A percentile compares a stretch with the other conserved stretches of the same genome.
Evolutionary conservation across 75 land plant genomes (phyloP).

Genomic region (Chamaecyparis obtusa): DNA sequence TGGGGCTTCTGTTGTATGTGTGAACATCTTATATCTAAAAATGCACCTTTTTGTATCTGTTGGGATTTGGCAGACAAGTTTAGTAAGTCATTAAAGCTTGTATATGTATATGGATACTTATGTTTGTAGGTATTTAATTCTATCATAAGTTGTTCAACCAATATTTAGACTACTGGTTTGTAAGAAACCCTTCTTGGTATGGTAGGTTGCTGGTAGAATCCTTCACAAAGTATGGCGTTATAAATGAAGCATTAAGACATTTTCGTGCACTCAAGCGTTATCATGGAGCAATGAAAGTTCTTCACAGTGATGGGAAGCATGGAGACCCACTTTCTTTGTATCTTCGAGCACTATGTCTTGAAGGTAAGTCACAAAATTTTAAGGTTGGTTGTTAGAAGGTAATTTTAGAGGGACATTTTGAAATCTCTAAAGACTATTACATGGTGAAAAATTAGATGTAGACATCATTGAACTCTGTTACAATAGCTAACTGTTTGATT

Average conservation of each 20-base stretch:
- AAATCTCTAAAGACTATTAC: constrained; percentile 6
- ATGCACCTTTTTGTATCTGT: not conserved
- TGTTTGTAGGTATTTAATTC: not conserved
- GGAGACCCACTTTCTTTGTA: constrained; percentile 95
- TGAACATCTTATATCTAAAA: not conserved
- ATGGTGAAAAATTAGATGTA: not conserved
- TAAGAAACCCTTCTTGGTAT: not conserved
- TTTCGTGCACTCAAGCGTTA: constrained; percentile 78
- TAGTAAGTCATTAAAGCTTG: not conserved
- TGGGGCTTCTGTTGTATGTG: not conserved
- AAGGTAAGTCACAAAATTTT: constrained; percentile 50
- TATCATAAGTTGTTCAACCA: not conserved
- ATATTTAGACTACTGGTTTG: not conserved
- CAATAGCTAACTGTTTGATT: not conserved
- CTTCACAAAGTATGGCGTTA: constrained; percentile 78
- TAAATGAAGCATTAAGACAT: constrained; percentile 88
- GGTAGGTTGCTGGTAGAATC: constrained; percentile 89
- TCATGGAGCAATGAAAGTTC: constrained; percentile 57
- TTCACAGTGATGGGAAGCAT: constrained; percentile 78
- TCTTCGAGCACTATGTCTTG: constrained; percentile 86
- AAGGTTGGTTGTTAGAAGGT: not conserved
- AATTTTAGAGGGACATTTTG: not conserved
- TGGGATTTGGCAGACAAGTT: not conserved
- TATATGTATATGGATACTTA: not conserved
- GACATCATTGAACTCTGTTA: not conserved